Conservation (phyloP, 352 stramenopile genomes). For the Phytophthora crassamura region DNA sequence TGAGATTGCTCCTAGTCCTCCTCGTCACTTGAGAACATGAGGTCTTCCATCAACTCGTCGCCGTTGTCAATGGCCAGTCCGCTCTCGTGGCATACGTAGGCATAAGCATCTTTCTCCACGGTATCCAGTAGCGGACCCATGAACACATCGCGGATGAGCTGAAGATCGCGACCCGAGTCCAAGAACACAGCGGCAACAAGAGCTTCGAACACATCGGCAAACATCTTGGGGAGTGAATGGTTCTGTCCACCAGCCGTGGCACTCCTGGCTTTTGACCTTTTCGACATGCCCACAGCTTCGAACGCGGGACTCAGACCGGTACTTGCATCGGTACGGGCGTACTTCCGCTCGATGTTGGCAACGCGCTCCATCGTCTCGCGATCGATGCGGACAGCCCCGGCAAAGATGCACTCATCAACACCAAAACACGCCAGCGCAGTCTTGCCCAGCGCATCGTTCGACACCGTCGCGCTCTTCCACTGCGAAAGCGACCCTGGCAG, state of each 20-base stretch:
- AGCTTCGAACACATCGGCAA: slow-evolving; percentile 89
- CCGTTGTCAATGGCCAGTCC: slow-evolving; percentile 52
- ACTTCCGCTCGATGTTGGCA: slow-evolving; percentile 56
- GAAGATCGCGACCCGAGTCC: slow-evolving; percentile 75
- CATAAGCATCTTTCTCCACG: slow-evolving; percentile 74
- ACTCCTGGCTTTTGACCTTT: slow-evolving; percentile 25
- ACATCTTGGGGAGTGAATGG: slow-evolving; percentile 80
- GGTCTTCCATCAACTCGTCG: slow-evolving; percentile 57
- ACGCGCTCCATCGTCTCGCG: slow-evolving; percentile 65
- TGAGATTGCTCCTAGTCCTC: slow-evolving; percentile 29
- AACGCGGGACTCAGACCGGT: slow-evolving; percentile 36
- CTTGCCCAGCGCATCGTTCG: slow-evolving; percentile 86
- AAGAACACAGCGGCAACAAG: slow-evolving; percentile 89
- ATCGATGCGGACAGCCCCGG: slow-evolving; percentile 73
- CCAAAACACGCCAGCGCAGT: slow-evolving; percentile 82
- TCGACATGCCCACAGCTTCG: slow-evolving; percentile 29
- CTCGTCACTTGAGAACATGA: slow-evolving; percentile 50
- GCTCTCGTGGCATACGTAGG: slow-evolving; percentile 79
- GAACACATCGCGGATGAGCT: slow-evolving; percentile 83
- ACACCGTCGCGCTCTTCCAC: slow-evolving; percentile 89
- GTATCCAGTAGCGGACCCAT: slow-evolving; percentile 76
- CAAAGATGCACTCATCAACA: slow-evolving; percentile 81
- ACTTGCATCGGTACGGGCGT: slow-evolving; percentile 30
- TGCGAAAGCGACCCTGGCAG: slow-evolving; percentile 78
- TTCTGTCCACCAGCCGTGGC: slow-evolving; percentile 30